Base-by-base conservation (phyloP, 768 basidiomycete species). In the Agrocybe chaxingu region DNA sequence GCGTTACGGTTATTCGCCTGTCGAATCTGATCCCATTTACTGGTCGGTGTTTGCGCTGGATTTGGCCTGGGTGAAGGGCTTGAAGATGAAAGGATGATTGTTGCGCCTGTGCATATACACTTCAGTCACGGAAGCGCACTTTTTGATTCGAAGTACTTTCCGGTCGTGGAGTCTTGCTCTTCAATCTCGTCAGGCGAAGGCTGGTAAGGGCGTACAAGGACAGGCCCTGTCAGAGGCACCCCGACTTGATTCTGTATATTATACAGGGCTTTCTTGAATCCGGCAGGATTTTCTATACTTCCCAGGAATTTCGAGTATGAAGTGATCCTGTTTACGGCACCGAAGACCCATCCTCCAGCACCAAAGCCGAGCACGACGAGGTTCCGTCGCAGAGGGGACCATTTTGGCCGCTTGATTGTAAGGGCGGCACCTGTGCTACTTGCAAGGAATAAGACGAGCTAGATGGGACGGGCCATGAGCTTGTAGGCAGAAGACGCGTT, bases 11-110 rank as follows among this genome's bases (percentile, higher is more conserved):
- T 55, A 52, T 84, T 84, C 31, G 70, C 77, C 39, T 71, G 69
- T 47, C 86, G 81, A 42, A 89, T 82, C 53, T 83, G 76, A 32
- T 86, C 84, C 87, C 87, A 89, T 52, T 71, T 78, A 45, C 66
- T 78, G 34, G 44, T 62, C 50, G 58, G 52, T 35, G 61, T 33
- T n/a, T 60, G 45, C 43, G 45, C 32, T 36, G 49, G 32, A 35
- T 13, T 18, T 53, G 47, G 16, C 12, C 46, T 8, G 43, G 13
- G 9, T 37, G 18, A 41, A 18, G 29, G 8, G 29, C 4, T 50
- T 55, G 53, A 40, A 11, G 24, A 35, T 32, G 32, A 34, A 45
- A 44, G 19, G 51, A 24, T 24, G 5, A 24, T 24, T 24, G 24
- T 24, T 24, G 24, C 3, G 24, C 24, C 24, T 24, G 5, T 5